Evolutionary conservation across 179 eudicot genomes (phyloP), one percentile per base, ranked within the genome.

Genomic region (Spergularia azorica): DNA sequence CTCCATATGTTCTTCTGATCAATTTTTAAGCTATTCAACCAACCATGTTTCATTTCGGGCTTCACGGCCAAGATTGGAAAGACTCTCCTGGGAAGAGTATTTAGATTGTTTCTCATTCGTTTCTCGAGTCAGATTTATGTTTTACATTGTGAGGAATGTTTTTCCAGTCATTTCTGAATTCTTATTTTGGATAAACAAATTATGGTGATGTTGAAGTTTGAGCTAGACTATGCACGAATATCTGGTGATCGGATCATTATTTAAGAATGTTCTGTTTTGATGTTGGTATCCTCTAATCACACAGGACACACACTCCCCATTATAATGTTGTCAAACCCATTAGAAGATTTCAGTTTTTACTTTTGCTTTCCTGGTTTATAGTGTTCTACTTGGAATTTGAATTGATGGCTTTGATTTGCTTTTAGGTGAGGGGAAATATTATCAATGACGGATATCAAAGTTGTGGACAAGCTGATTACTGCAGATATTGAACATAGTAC

Each of bases 361-460:
- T 20, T 1, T 20, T 61, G 65, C 39, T 21, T 61, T 61, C 65
- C 65, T 61, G 3, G 32, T 56, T 56, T 56, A 14, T 56, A 56
- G 15, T 56, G 9, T 32, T 26, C 0, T 36, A 15, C 43, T 3
- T 63, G 17, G 36, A 4, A 16, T 65, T 9, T 16, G 32, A 26
- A 41, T 67, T 21, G 15, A 20, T 50, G 48, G 71, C 39, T 46
- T 46, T 48, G 14, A 55, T 20, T 70, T 70, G 17, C 43, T 70
- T 70, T 21, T 3, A 70, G 73, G 73, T 32, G 73, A 70, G 41
- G 13, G 12, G 6, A 3, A 36, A 10, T 57, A 58, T 57, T 39
- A n/a, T 57, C 64, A 56, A 71, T 71, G 75, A 38, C 8, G 6
- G 75, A 71, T 71, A 71, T 71, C 38, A 51, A 57, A 57, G 75